A percentile compares a stretch with the other conserved stretches of the same genome.
These are phyloP conservation scores for Cercospora sp. DNA, from an alignment of 2,329 filamentous ascomycete genomes.

Conservation along the genomic window DNA sequence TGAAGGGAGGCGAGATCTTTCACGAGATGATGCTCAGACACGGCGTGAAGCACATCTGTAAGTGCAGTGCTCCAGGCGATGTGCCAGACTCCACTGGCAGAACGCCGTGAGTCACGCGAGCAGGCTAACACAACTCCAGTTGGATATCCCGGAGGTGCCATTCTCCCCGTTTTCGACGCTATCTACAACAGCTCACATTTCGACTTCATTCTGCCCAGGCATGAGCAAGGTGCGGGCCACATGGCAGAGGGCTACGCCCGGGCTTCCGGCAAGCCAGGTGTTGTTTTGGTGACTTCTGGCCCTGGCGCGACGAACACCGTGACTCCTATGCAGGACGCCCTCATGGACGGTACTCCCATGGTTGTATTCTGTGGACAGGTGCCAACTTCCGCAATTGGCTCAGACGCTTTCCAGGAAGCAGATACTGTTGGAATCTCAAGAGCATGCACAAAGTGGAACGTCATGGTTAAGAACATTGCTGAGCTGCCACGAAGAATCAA, in stretches of 20 bases:
- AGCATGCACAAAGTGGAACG: slow-evolving; percentile 98
- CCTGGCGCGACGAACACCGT: slow-evolving; percentile 96
- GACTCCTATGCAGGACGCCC: slow-evolving; percentile 92
- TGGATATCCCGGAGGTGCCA: slow-evolving; percentile 87
- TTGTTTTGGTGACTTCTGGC: slow-evolving; percentile 94
- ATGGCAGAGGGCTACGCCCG: slow-evolving; percentile 98
- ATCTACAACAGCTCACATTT: slow-evolving; percentile 98
- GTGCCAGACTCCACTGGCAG: slow-evolving; percentile 10
- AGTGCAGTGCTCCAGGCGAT: slow-evolving; percentile 44
- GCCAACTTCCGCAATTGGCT: slow-evolving; percentile 82
- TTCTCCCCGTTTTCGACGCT: slow-evolving; percentile 96
- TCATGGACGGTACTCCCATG: slow-evolving; percentile 93
- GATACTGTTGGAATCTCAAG: slow-evolving; percentile 92
- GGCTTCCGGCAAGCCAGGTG: slow-evolving; percentile 88
- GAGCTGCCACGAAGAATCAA: slow-evolving; percentile 93
- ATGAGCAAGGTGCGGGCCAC: slow-evolving; percentile 97
- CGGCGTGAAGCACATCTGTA: slow-evolving; percentile 90
- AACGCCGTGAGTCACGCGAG: slow-evolving; percentile 10
- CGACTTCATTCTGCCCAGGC: slow-evolving; percentile 89
- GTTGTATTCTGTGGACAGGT: slow-evolving; percentile 97
- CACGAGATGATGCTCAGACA: slow-evolving; percentile 98
- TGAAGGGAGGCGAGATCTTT: slow-evolving; percentile 94
- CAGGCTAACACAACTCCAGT: slow-evolving; percentile 40
- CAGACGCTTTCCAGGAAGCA: slow-evolving; percentile 95
- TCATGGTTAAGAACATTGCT: slow-evolving; percentile 94